phyloP scores from a whole-genome alignment of 352 stramenopile species.

The Globisporangium alternatum region DNA sequence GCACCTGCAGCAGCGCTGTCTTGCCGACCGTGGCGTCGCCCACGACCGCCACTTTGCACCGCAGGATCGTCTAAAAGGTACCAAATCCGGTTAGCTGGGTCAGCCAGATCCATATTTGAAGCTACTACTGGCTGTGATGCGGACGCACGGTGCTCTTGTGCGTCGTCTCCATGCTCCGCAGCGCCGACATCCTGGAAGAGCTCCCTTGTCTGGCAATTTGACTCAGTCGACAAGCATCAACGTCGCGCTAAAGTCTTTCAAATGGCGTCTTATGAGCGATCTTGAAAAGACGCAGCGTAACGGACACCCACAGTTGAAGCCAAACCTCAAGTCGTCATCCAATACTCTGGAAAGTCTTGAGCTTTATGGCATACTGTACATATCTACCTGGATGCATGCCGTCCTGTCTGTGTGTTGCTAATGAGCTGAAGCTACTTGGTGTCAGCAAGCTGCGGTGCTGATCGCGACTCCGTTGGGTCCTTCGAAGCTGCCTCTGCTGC shows the following conservation, averaged over 20 bases:
- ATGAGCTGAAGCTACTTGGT: background rate
- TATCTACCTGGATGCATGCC: background rate
- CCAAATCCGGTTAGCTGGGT: background rate
- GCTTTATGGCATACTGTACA: background rate
- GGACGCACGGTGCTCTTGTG: constrained; percentile 80
- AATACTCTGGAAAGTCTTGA: background rate
- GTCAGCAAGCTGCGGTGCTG: background rate
- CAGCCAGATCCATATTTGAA: background rate
- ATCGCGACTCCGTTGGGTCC: background rate
- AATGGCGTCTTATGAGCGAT: background rate
- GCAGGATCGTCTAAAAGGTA: constrained; percentile 70
- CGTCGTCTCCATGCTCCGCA: constrained; percentile 90
- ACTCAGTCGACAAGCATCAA: background rate
- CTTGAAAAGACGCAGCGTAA: constrained; percentile 3
- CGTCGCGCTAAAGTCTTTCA: background rate
- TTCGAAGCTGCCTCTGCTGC: background rate
- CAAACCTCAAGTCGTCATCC: background rate
- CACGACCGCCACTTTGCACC: constrained; percentile 89
- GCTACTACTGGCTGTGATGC: background rate
- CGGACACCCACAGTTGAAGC: background rate
- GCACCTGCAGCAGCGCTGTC: constrained; percentile 87
- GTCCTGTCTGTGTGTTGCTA: too few relatives aligned
- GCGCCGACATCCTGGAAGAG: constrained; percentile 49
- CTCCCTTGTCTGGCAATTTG: background rate
- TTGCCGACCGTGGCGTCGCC: constrained; percentile 90